Base-by-base conservation (phyloP, 345 rosid genomes). In the Diplotaxis tenuifolia region DNA sequence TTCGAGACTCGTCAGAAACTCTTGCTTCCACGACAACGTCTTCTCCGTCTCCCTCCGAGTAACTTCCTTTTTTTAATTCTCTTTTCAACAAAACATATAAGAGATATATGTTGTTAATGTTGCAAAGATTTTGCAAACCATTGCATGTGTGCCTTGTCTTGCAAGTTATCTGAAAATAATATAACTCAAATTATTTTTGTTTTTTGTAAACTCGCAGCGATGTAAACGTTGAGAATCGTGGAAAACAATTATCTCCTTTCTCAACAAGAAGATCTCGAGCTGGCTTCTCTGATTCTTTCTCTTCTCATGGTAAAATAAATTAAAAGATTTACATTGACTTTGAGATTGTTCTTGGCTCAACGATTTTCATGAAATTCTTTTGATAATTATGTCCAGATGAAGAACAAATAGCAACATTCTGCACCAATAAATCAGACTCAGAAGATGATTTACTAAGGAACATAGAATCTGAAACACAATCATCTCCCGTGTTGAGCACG, bases 401-500 rank as follows among this genome's bases (percentile, higher is more conserved):
- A 40, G 68, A 36, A 18, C 9, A 19, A 11, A 28, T 58, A 58
- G 38, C 27, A 25, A 50, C 27, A n/a, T 70, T 34, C 47, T 49
- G 7, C 42, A 27, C 71, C 10, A 9, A 9, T 18, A 72, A 67
- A 60, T 27, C 29, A 36, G 73, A 77, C 38, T 52, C 77, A 60
- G 71, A 73, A 5, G 83, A 83, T 42, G 91, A 85, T 52, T 58
- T 73, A 59, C 74, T 79, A 20, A 74, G 66, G 64, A 71, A 78
- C 61, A 0, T 25, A 73, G 88, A 85, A 63, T 20, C 81, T 0
- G 87, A 84, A 72, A 66, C 83, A 40, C 65, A 80, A 68, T 68
- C 82, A 65, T 68, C 82, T 71, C 70, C 89, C 64, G 67, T 71
- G 60, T 68, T 87, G 31, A 86, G 89, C 80, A 86, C 91, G 71